Conservation (phyloP, 1,139 yeast species). For the Pichia sorboxylosa region DNA sequence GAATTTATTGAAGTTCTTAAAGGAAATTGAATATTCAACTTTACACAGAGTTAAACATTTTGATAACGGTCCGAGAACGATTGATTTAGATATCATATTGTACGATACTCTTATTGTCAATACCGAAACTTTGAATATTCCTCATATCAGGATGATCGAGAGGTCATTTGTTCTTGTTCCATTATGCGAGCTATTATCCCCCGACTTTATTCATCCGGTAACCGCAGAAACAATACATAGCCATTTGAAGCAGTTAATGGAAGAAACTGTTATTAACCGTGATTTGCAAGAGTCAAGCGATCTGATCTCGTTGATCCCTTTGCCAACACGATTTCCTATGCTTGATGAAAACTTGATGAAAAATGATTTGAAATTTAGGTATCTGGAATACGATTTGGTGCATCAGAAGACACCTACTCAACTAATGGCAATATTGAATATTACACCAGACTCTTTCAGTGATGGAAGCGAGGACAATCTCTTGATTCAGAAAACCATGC, state of each 20-base stretch:
- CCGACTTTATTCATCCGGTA: constrained; percentile 61
- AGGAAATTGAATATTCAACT: constrained; percentile 64
- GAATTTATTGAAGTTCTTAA: constrained; percentile 47
- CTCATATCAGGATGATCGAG: constrained; percentile 81
- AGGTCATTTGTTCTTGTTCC: constrained; percentile 88
- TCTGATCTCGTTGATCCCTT: constrained; percentile 35
- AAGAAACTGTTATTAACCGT: constrained; percentile 16
- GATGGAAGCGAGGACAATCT: constrained; percentile 59
- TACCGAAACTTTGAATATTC: constrained; percentile 52
- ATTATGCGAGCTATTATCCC: constrained; percentile 63
- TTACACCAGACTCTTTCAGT: constrained; percentile 92
- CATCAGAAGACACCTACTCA: constrained; percentile 31
- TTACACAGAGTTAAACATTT: constrained; percentile 64
- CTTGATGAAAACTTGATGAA: constrained; percentile 9
- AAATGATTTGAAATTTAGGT: constrained; percentile 13
- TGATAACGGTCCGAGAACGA: constrained; percentile 84
- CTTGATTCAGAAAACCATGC: constrained; percentile 29
- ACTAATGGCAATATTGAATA: constrained; percentile 79
- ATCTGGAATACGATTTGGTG: constrained; percentile 29
- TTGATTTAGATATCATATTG: constrained; percentile 78
- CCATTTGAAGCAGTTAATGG: constrained; percentile 48
- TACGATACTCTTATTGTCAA: constrained; percentile 52
- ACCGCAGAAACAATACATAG: constrained; percentile 69
- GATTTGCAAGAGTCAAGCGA: constrained; percentile 38
- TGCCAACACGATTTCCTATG: constrained; percentile 22